Conservation (phyloP, 2,329 filamentous ascomycete genomes). For the Tolypocladium capitatum region DNA sequence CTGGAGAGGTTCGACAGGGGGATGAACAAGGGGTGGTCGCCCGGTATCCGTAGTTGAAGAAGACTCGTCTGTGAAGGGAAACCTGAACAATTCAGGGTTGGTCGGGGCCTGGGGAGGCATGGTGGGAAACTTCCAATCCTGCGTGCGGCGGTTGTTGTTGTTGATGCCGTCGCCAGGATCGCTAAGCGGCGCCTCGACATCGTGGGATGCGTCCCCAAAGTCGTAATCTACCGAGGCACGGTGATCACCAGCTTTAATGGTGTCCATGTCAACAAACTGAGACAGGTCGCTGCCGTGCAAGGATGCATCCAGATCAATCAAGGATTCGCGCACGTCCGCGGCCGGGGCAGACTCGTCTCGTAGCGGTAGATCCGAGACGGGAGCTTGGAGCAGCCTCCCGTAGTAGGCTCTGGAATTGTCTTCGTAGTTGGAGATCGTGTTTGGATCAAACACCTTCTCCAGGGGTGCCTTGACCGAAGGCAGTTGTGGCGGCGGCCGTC, state of each 20-base stretch:
- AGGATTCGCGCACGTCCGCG: slow-evolving; percentile 43
- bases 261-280: slow-evolving; percentile 47
- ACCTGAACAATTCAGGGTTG: slow-evolving; percentile 38
- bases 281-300: slow-evolving; percentile 42
- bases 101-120: slow-evolving; percentile 37
- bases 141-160: slow-evolving; percentile 36
- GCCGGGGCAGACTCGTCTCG: slow-evolving; percentile 39
- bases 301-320: slow-evolving; percentile 52
- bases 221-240: slow-evolving; percentile 36
- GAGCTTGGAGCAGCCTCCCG: slow-evolving; percentile 28
- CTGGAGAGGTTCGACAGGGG: slow-evolving; percentile 36
- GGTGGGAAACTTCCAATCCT: slow-evolving; percentile 46
- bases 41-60: slow-evolving; percentile 12
- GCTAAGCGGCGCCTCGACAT: slow-evolving; percentile 38
- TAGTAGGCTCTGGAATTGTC: slow-evolving; percentile 52
- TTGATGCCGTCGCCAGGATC: slow-evolving; percentile 42
- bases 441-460: slow-evolving; percentile 53
- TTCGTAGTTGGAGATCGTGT: slow-evolving; percentile 50
- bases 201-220: slow-evolving; percentile 25
- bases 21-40: slow-evolving; percentile 34
- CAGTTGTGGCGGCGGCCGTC: slow-evolving; percentile 44
- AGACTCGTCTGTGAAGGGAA: slow-evolving; percentile 27
- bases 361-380: slow-evolving; percentile 42
- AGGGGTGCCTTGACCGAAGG: slow-evolving; percentile 45
- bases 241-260: slow-evolving; percentile 37